Evolutionary conservation across 192 early-diverging fungal genomes (phyloP), one percentile per base, ranked within the genome.

Genomic region (Coemansia sp.): DNA sequence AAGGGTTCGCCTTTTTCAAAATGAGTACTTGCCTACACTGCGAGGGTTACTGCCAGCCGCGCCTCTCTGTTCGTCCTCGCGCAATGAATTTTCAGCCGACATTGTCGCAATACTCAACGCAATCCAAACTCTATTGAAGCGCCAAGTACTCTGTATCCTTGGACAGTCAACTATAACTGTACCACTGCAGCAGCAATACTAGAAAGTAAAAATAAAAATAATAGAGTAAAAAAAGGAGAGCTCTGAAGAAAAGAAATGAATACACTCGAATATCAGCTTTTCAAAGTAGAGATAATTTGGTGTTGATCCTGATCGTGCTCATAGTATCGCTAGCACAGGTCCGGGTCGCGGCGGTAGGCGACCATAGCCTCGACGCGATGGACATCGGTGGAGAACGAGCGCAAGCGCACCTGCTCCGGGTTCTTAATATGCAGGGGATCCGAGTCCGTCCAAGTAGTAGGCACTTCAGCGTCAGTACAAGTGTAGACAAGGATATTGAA

Each of bases 401-500:
- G 74, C 51, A 98, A 68, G 36, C 84, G 84, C 36, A 98, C 92
- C 50, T 95, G 92, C 80, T 97, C 91, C 7, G 91, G 88, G 63
- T 95, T 91, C 36, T 88, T 83, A 45, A 98, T 90, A n/a, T 92
- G 72, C 61, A 86, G 82, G 3, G 92, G 86, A 56, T 93, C 91
- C 13, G 89, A 88, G 70, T 97, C 93, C 12, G 84, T 85, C 97
- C 97, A 98, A 12, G 87, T 89, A 11, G 85, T 86, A 5, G 95
- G 95, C 0, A 95, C 92, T 58, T 93, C 90, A 5, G 90, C 92
- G 64, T 95, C 89, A 67, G 87, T 87, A 61, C 95, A 90, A 3
- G 94, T 92, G 70, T 96, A 96, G 4, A 91, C 93, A 5, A 97
- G 74, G 13, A 98, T 88, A 65, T 94, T 95, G 69, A 97, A 97